These are phyloP conservation scores for Acanthamoeba lenticulata DNA, from an alignment of 208 protist species.

Conservation along the genomic window DNA sequence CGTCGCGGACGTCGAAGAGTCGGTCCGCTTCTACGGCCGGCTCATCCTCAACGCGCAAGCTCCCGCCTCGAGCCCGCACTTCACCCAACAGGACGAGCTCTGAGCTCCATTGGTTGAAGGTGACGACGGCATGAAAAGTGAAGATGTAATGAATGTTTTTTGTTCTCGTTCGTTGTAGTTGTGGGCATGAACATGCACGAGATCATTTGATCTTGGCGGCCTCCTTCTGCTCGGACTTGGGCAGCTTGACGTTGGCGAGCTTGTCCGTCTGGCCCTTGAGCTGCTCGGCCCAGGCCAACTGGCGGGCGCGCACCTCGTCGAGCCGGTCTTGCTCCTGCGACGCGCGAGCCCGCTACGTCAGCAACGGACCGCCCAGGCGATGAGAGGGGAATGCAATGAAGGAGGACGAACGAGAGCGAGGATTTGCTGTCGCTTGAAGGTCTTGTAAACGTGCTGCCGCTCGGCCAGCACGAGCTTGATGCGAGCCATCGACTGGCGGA, in stretches of 20 bases:
- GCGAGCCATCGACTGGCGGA: slow-evolving; percentile 75
- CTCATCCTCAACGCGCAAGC: slow-evolving; percentile 24
- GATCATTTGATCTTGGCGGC: not conserved
- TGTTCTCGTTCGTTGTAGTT: not conserved
- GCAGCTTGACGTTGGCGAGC: slow-evolving; percentile 59
- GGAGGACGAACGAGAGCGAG: not conserved
- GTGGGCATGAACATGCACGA: not conserved
- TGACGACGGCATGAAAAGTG: not conserved
- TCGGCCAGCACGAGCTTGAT: slow-evolving; percentile 77
- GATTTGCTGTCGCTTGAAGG: slow-evolving; percentile 48
- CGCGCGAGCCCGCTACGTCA: not conserved
- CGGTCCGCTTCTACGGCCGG: not conserved
- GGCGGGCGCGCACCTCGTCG: not conserved
- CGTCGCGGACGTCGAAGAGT: not conserved
- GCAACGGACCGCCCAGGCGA: not conserved
- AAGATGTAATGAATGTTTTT: not conserved
- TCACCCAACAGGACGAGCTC: not conserved
- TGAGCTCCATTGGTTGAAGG: not conserved
- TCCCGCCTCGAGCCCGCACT: not conserved
- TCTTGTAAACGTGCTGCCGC: slow-evolving; percentile 64
- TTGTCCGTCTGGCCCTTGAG: not conserved
- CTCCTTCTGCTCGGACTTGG: slow-evolving; percentile 41
- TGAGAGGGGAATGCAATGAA: not conserved
- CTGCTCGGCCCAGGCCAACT: slow-evolving; percentile 28
- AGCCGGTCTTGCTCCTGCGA: slow-evolving; percentile 40